Percentiles rank a stretch among this genome's conserved stretches.
Evolutionary conservation across 1,284 basidiomycete species (phyloP).

Genomic region (Apiotrichum gamsii): DNA sequence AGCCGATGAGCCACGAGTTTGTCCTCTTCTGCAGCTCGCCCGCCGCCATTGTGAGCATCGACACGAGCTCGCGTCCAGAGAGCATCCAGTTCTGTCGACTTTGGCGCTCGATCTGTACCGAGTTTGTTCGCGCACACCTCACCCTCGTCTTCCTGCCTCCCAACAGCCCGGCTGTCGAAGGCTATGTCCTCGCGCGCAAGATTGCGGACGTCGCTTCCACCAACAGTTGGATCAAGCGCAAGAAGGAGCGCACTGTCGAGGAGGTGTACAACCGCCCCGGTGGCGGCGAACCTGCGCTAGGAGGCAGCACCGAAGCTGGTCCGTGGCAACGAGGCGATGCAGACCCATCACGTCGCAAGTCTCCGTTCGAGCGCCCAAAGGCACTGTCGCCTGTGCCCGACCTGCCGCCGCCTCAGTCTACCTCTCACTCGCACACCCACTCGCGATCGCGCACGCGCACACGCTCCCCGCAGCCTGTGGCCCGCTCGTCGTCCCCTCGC

Average conservation of each 20-base stretch:
- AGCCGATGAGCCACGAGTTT: slow-evolving; percentile 37
- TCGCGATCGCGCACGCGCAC: too few species aligned
- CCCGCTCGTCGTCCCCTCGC: background rate
- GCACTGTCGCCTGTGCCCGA: slow-evolving; percentile 6
- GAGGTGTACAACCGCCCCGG: slow-evolving; percentile 32
- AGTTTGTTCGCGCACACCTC: slow-evolving; percentile 36
- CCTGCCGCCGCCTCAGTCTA: background rate
- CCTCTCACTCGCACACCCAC: too few species aligned
- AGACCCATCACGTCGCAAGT: slow-evolving; percentile 34
- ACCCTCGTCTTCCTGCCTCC: slow-evolving; percentile 44
- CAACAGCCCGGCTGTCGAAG: slow-evolving; percentile 32
- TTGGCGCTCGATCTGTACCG: slow-evolving; percentile 38
- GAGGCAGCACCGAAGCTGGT: slow-evolving; percentile 34
- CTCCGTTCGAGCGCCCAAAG: slow-evolving; percentile 31
- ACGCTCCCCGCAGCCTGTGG: background rate
- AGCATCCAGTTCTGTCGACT: slow-evolving; percentile 37
- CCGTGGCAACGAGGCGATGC: slow-evolving; percentile 44
- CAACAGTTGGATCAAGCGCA: slow-evolving; percentile 38
- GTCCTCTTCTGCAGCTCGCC: slow-evolving; percentile 44
- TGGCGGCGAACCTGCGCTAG: slow-evolving; percentile 30
- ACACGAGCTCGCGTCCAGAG: slow-evolving; percentile 40
- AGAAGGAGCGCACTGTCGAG: slow-evolving; percentile 33
- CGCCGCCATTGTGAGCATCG: slow-evolving; percentile 43
- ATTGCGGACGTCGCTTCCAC: slow-evolving; percentile 43
- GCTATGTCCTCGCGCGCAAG: slow-evolving; percentile 40